Evolutionary conservation across 2,329 filamentous ascomycete species (phyloP).

Genomic region (Diaporthe australafricana): DNA sequence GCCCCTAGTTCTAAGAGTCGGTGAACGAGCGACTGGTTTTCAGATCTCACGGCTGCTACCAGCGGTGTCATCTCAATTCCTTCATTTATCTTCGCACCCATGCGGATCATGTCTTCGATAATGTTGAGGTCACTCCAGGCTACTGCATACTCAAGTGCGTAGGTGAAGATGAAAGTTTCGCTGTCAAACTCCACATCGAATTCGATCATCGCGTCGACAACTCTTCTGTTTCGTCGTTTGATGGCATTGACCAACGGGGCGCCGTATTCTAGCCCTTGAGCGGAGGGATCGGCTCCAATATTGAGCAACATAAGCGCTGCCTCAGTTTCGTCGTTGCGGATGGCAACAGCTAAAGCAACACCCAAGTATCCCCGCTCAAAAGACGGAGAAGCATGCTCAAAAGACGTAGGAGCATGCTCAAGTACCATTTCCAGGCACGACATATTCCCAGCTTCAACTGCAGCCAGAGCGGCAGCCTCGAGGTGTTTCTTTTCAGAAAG

Average conservation of each 20-base stretch:
- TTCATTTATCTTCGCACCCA: not conserved
- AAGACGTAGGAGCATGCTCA: not conserved
- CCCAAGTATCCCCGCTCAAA: not conserved
- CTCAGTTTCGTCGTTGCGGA: not conserved
- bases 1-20: not conserved
- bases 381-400: too few species aligned
- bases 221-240: not conserved
- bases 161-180: too few species aligned
- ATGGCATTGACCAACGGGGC: not conserved
- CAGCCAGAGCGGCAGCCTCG: not conserved
- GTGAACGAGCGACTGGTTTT: not conserved
- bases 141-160: not conserved
- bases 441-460: not conserved
- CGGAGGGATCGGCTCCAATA: not conserved
- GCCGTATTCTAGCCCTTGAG: rapidly evolving
- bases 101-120: not conserved
- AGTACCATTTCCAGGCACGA: not conserved
- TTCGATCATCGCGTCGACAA: not conserved
- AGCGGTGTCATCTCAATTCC: not conserved
- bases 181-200: too few species aligned
- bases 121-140: not conserved
- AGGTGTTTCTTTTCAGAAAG: not conserved
- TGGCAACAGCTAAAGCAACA: not conserved
- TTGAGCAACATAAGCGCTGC: not conserved
- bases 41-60: not conserved